Percentiles rank a stretch among this genome's conserved stretches.
phyloP scores from a whole-genome alignment of 345 rosid genomes.

The Dipteronia dyeriana region DNA sequence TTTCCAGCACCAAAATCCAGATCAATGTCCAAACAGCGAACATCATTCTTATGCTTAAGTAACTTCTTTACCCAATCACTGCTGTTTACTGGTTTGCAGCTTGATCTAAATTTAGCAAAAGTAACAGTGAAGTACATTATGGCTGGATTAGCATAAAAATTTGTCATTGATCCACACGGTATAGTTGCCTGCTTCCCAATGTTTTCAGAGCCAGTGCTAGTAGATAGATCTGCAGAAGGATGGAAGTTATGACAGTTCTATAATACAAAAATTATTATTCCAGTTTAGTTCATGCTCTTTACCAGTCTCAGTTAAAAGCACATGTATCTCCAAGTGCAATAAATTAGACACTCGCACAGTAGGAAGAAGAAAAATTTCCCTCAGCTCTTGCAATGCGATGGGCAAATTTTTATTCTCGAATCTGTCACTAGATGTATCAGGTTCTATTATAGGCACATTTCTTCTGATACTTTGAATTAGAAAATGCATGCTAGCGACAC shows the following conservation, averaged over 20 bases:
- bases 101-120: constrained; percentile 53
- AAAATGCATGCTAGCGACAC: constrained; percentile 64
- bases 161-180: constrained; percentile 67
- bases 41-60: constrained; percentile 56
- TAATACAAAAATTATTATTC: constrained; percentile 15
- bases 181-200: constrained; percentile 77
- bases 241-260: constrained; percentile 25
- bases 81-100: constrained; percentile 84
- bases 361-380: constrained; percentile 87
- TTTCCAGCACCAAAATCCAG: constrained; percentile 87
- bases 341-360: constrained; percentile 80
- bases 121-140: constrained; percentile 65
- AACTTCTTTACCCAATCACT: constrained; percentile 86
- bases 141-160: constrained; percentile 83
- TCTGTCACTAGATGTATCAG: constrained; percentile 49
- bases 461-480: constrained; percentile 71
- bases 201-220: constrained; percentile 35
- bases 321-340: constrained; percentile 64
- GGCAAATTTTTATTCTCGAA: constrained; percentile 42
- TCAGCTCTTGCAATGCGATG: constrained; percentile 74
- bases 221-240: constrained; percentile 50
- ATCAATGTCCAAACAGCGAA: constrained; percentile 62
- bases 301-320: constrained; percentile 74
- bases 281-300: constrained; percentile 32
- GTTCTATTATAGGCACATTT: constrained; percentile 69